phyloP scores from a whole-genome alignment of 2,329 filamentous ascomycete genomes.

The Lachnellula cervina region DNA sequence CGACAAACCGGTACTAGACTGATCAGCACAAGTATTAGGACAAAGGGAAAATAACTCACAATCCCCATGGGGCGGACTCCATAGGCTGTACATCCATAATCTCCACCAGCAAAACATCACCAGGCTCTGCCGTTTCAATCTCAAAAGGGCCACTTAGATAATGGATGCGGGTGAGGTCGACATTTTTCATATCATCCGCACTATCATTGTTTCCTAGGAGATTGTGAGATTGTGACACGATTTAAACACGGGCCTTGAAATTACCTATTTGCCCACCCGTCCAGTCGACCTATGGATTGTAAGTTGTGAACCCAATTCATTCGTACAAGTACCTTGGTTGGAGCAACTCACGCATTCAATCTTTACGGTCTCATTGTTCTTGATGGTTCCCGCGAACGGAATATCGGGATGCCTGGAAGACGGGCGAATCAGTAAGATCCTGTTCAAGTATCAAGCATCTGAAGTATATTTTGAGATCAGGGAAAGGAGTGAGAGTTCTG shows the following conservation, averaged over 20 bases:
- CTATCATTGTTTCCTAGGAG: constrained; percentile 68
- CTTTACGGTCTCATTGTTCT: constrained; percentile 82
- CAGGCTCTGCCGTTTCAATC: constrained; percentile 76
- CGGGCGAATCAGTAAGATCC: too few species aligned
- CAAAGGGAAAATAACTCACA: constrained; percentile 53
- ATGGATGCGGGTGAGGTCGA: constrained; percentile 79
- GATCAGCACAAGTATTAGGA: constrained; percentile 5
- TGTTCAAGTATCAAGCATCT: too few species aligned
- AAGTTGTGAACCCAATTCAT: not conserved
- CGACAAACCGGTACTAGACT: constrained; percentile 20
- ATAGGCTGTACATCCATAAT: constrained; percentile 92
- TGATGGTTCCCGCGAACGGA: constrained; percentile 66
- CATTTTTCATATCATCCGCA: constrained; percentile 80
- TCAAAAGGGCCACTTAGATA: constrained; percentile 90
- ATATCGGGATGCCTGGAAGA: constrained; percentile 70
- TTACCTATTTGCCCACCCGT: constrained; percentile 79
- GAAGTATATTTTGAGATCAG: too few species aligned
- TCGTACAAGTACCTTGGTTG: not conserved
- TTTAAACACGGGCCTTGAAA: not conserved
- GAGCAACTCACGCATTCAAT: constrained; percentile 67
- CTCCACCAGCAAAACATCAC: constrained; percentile 74
- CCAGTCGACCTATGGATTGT: constrained; percentile 34
- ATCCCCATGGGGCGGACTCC: constrained; percentile 87
- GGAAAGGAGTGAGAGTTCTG: too few species aligned
- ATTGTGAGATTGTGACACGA: not conserved